Evolutionary conservation across 352 stramenopile genomes (phyloP).

Genomic region (Aphanomyces cochlioides): DNA sequence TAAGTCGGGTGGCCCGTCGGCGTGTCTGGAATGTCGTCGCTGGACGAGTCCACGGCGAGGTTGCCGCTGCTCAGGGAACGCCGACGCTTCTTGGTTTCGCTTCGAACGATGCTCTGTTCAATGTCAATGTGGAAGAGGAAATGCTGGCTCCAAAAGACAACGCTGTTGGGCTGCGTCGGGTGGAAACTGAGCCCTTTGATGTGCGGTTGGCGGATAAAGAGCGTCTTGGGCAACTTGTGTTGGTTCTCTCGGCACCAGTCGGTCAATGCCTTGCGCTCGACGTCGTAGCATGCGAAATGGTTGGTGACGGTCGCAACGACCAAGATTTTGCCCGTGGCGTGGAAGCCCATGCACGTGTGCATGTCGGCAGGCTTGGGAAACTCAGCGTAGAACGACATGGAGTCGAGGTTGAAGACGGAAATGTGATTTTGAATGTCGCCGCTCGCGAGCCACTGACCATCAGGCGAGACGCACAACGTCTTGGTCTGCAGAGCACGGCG

Average conservation of each 20-base stretch:
- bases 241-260: slow-evolving; percentile 32
- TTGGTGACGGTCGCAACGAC: slow-evolving; percentile 80
- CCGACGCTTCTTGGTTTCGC: slow-evolving; percentile 42
- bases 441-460: slow-evolving; percentile 76
- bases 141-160: slow-evolving; percentile 77
- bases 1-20: slow-evolving; percentile 65
- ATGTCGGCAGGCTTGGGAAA: slow-evolving; percentile 61
- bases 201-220: slow-evolving; percentile 53
- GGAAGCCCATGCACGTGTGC: slow-evolving; percentile 76
- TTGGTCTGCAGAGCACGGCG: slow-evolving; percentile 11
- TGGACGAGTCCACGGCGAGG: slow-evolving; percentile 51
- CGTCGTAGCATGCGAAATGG: slow-evolving; percentile 81
- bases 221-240: slow-evolving; percentile 73
- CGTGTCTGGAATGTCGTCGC: slow-evolving; percentile 52
- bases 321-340: slow-evolving; percentile 65
- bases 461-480: slow-evolving; percentile 66
- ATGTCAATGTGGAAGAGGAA: slow-evolving; percentile 85
- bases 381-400: slow-evolving; percentile 78
- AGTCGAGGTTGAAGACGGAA: slow-evolving; percentile 80
- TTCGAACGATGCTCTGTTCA: slow-evolving; percentile 32
- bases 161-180: slow-evolving; percentile 60
- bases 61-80: slow-evolving; percentile 56
- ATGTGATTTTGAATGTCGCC: slow-evolving; percentile 67
- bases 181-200: slow-evolving; percentile 81
- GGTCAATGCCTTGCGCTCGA: slow-evolving; percentile 42